Conservation (phyloP, 306 rosid genomes). For the Prinsepia uniflora region DNA sequence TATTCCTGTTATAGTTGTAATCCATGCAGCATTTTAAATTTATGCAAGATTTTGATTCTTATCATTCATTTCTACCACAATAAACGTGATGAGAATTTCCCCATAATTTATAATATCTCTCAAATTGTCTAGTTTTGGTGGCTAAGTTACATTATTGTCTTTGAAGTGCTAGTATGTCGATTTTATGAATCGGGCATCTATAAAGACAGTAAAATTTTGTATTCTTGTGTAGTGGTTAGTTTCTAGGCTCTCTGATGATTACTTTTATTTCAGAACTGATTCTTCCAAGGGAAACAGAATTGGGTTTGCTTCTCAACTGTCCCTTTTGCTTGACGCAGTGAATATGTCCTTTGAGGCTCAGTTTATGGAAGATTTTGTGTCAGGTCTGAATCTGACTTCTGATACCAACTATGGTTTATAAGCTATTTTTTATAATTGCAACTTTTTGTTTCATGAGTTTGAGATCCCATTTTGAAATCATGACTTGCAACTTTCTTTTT, state of each 20-base stretch:
- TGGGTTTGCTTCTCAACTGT: slow-evolving; percentile 85
- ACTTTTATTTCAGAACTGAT: slow-evolving; percentile 46
- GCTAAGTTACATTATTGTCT: background rate
- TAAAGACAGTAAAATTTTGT: background rate
- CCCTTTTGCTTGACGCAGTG: slow-evolving; percentile 65
- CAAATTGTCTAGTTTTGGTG: background rate
- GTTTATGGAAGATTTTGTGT: slow-evolving; percentile 91
- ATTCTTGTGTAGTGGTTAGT: background rate
- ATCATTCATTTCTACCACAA: slow-evolving; percentile 3
- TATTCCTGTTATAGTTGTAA: slow-evolving; percentile 17
- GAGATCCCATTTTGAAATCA: slow-evolving; percentile 19
- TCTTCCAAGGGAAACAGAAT: slow-evolving; percentile 53
- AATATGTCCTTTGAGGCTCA: slow-evolving; percentile 81
- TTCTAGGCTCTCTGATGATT: background rate
- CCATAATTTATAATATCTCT: background rate
- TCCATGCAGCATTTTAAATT: background rate
- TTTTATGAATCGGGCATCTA: slow-evolving; percentile 4
- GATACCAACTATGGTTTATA: background rate
- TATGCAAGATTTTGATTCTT: slow-evolving; percentile 9
- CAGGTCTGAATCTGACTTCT: slow-evolving; percentile 54
- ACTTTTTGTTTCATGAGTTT: slow-evolving; percentile 26
- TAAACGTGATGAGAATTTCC: background rate
- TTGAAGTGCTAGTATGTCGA: background rate
- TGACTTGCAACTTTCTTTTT: slow-evolving; percentile 12
- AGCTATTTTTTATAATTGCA: slow-evolving; percentile 9